Evolutionary conservation across 2,329 filamentous ascomycete genomes (phyloP), one percentile per base, ranked within the genome.

Genomic region (Penicillium thymicola): DNA sequence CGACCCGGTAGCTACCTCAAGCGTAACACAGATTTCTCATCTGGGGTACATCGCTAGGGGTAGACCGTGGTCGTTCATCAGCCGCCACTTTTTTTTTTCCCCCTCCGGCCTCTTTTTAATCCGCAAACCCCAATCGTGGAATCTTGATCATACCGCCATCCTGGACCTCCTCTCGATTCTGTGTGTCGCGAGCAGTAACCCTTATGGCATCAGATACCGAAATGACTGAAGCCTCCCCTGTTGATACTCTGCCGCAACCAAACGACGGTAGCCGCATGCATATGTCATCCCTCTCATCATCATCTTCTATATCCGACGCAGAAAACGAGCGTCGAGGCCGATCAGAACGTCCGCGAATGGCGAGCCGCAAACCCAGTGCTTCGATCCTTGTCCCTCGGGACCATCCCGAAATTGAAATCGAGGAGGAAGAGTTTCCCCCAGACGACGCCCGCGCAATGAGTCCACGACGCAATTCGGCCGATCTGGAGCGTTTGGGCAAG

Each of bases 381-480:
- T 91, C 90, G 46, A 88, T 94, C 62, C 89, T 92, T 61, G 88
- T 95, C 38, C 88, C 89, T 36, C 85, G 90, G 64, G 89, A 93
- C 69, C 89, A 83, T 67, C 85, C 84, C 21, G 85, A 88, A 57
- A 85, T 90, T 59, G 88, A 90, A 63, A 84, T 89, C 36, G 78
- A 87, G 59, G 87, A 90, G 61, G 84, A 89, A 60, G 83, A 90
- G 61, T 89, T 92, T 65, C 90, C 92, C 27, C 89, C 92, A 25
- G 89, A 91, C 72, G 92, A 97, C 73, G 92, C 94, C 59, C 82
- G 93, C 68, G 89, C 91, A 59, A 97, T 99, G 93, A 97, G 92
- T 72, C 93, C 93, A 2, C 82, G 93, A 65, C 81, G 93, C 67
- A 96, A 91, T 62, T 95, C 88, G 67, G 91, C 94, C 69, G 93